Evolutionary conservation across 495 filamentous ascomycete species (phyloP), one percentile per base, ranked within the genome.

Genomic region (Penicillium canariense): DNA sequence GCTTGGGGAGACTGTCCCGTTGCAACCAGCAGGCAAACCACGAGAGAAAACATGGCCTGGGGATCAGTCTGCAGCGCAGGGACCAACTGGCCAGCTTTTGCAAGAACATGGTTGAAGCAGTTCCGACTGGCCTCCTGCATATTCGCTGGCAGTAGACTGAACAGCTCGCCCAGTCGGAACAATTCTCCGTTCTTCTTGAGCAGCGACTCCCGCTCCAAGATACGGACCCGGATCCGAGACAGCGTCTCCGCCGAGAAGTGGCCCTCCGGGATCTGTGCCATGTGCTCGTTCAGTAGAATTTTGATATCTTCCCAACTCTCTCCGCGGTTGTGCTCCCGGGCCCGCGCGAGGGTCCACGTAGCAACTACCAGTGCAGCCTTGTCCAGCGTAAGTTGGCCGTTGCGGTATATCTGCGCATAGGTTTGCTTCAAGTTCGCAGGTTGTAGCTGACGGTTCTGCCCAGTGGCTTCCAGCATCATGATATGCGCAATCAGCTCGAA

Each of bases 401-500:
- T 67, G 18, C 76, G 72, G 58, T 77, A 78, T n/a, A 71, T 57
- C 23, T 75, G 68, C 2, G 69, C 71, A 48, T 72, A 71, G 0
- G 42, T 70, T 38, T 77, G 76, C 35, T 75, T 77, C 35, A 75
- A 53, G 34, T 71, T 77, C 5, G 27, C 36, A 1, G 75, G 74
- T 1, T 68, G 47, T 11, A 42, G 23, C 8, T 55, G 57, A 26
- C 69, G 46, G 32, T 56, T 60, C 17, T 62, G 45, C 12, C 54
- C 70, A 9, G 68, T 66, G 3, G 56, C 49, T 42, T 62, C 64
- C 17, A 78, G 59, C 27, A 67, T 68, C 23, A 62, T 58, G 42
- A 73, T 65, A 49, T 78, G 74, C 10, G 73, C 68, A 47, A 78
- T 69, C 1, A 77, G 61, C 62, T 78, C 75, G 22, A 77, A 70